Percentiles rank a stretch among this genome's conserved stretches.
Conservation (phyloP, 2,329 filamentous ascomycete genomes). For the Colletotrichum australisinense region DNA sequence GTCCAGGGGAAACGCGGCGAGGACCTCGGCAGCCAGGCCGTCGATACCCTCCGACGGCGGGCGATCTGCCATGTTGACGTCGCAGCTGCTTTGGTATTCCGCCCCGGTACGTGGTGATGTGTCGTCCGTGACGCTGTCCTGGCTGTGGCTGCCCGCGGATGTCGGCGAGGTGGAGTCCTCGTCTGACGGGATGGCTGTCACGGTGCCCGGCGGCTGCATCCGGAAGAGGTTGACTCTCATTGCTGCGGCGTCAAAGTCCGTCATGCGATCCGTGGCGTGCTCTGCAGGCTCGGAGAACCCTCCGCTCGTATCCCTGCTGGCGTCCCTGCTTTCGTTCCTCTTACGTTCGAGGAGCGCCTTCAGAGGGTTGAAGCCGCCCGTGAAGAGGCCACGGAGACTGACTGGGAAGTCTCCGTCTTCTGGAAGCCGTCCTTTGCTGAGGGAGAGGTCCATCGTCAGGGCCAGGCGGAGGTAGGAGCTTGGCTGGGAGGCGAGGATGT, state of each 20-base stretch:
- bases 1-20: slow-evolving; percentile 46
- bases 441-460: slow-evolving; percentile 55
- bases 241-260: slow-evolving; percentile 28
- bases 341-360: slow-evolving; percentile 45
- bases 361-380: slow-evolving; percentile 50
- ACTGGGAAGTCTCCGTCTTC: slow-evolving; percentile 55
- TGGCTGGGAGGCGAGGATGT: slow-evolving; percentile 53
- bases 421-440: slow-evolving; percentile 54
- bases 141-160: slow-evolving; percentile 12
- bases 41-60: slow-evolving; percentile 44
- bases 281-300: neutral
- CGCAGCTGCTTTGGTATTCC: slow-evolving; percentile 13
- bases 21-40: slow-evolving; percentile 44
- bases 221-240: slow-evolving; percentile 29
- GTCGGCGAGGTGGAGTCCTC: slow-evolving; percentile 37
- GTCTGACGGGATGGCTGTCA: slow-evolving; percentile 36
- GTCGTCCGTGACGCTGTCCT: slow-evolving; percentile 23
- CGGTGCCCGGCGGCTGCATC: slow-evolving; percentile 26
- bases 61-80: slow-evolving; percentile 33
- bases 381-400: slow-evolving; percentile 50
- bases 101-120: slow-evolving; percentile 15
- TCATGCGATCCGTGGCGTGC: neutral
- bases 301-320: neutral
- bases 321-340: slow-evolving; percentile 21
- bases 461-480: slow-evolving; percentile 55